phyloP scores from a whole-genome alignment of 805 yeast species.

The Hanseniaspora valbyensis region DNA sequence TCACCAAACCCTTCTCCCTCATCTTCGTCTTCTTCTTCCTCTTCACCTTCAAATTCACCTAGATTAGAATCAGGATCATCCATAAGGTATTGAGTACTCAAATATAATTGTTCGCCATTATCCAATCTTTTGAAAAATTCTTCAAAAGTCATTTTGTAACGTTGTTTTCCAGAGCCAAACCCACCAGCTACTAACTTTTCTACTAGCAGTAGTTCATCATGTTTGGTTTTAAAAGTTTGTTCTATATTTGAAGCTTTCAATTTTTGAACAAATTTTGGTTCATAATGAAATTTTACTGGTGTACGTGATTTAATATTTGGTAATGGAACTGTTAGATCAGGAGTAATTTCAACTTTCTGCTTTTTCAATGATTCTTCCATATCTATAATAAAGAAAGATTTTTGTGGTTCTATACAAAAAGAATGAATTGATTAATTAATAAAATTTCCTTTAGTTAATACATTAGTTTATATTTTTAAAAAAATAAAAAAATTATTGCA shows the following conservation, averaged over 20 bases:
- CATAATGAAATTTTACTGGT: constrained; percentile 7
- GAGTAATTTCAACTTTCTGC: neutral
- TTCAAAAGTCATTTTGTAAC: constrained; percentile 40
- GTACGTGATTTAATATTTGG: neutral
- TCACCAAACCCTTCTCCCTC: constrained; percentile 19
- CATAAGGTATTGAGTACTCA: constrained; percentile 60
- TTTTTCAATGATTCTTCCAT: constrained; percentile 1
- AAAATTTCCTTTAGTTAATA: too few relatives aligned
- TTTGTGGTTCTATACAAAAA: neutral
- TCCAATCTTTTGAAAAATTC: constrained; percentile 41
- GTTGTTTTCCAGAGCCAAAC: constrained; percentile 52
- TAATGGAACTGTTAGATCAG: neutral
- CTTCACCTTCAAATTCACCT: constrained; percentile 26
- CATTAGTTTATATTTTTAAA: too few relatives aligned
- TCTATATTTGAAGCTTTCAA: constrained; percentile 1
- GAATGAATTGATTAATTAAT: too few relatives aligned
- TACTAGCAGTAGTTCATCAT: constrained; percentile 31
- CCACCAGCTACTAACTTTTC: constrained; percentile 52
- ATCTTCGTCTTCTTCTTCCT: constrained; percentile 22
- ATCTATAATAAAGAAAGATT: neutral
- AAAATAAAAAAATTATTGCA: too few relatives aligned
- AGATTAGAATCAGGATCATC: constrained; percentile 31
- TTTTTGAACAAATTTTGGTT: neutral
- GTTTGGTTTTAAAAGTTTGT: constrained; percentile 1
- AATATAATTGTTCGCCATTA: constrained; percentile 34